Base-by-base conservation (phyloP, 225 moss, liverwort and hornwort species). In the Thuidium tamariscinum region DNA sequence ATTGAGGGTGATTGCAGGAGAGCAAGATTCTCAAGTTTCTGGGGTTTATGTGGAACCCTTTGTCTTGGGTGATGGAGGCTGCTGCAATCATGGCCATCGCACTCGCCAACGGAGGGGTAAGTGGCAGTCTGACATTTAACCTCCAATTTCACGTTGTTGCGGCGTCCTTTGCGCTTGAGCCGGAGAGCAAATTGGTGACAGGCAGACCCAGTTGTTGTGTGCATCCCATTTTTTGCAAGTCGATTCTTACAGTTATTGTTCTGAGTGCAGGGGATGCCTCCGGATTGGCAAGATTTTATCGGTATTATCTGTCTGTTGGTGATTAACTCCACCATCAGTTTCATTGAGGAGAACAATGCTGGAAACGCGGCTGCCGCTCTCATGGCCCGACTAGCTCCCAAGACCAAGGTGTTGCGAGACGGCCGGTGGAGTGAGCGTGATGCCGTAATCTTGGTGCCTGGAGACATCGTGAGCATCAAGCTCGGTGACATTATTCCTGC, bases 21-120 rank as follows among this genome's bases (percentile, higher is more conserved):
- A 89, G 88, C 85, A 93, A 93, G 80, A 5, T 93, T 77, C 86
- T 93, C 63, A 93, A 93, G 72, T 93, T 93, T 30, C 60, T 93
- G 86, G 91, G 93, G 62, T 93, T 93, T 54, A 91, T 91, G 93
- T 93, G 93, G 93, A 93, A 93, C 55, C 93, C 93, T 34, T 63
- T 93, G 79, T 93, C 91, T n/a, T 93, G 93, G 93, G 93, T 93
- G 34, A 93, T 93, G 93, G 93, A 93, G 61, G 88, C 88, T 56
- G 93, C 93, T 32, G 93, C 93, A 44, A 79, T 93, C 79, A 91
- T 93, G 93, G 91, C 91, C 64, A 91, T 93, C 27, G 88, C 85
- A 10, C 86, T 91, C 63, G 88, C 93, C 10, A 91, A 91, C 56
- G 90, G 93, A 88, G 79, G 70, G 72, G 91, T 93, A 72, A 71